These are phyloP conservation scores for Zoysia pacifica DNA, from an alignment of 176 grass and related monocot genomes.

Conservation along the genomic window DNA sequence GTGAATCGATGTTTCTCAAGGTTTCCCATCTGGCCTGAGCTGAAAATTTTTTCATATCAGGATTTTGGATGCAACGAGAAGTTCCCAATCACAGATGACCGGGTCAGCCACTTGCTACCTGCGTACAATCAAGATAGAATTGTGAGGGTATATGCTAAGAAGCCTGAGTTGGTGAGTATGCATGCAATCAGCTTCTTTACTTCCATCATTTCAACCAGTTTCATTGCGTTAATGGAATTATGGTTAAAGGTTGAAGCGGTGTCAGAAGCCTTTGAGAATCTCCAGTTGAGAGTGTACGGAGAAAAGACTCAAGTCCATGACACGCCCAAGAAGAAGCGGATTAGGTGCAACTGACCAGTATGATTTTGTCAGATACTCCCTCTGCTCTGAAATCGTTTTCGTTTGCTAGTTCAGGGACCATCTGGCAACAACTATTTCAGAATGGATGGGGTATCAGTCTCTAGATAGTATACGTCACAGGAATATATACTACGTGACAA, in stretches of 20 bases:
- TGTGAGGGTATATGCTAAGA: slow-evolving; percentile 86
- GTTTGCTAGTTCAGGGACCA: too few species aligned
- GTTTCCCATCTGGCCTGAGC: slow-evolving; percentile 18
- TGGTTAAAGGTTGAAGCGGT: slow-evolving; percentile 67
- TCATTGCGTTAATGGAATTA: background rate
- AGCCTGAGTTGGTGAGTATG: slow-evolving; percentile 67
- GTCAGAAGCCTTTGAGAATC: slow-evolving; percentile 88
- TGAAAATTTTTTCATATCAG: slow-evolving; percentile 30
- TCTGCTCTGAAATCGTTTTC: too few species aligned
- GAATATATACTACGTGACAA: too few species aligned
- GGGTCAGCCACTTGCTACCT: slow-evolving; percentile 85
- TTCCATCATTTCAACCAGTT: background rate
- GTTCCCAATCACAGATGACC: slow-evolving; percentile 75
- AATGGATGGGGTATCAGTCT: too few species aligned
- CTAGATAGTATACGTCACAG: too few species aligned
- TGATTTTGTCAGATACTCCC: slow-evolving; percentile 6
- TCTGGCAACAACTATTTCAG: too few species aligned
- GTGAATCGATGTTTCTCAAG: background rate
- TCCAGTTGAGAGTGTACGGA: slow-evolving; percentile 78
- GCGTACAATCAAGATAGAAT: slow-evolving; percentile 74
- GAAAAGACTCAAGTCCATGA: slow-evolving; percentile 87
- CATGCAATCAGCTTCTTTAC: background rate
- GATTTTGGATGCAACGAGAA: slow-evolving; percentile 73
- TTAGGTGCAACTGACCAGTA: slow-evolving; percentile 20
- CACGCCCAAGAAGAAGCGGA: slow-evolving; percentile 77